phyloP scores from a whole-genome alignment of 331 rosid species.

The Quercus phellos region DNA sequence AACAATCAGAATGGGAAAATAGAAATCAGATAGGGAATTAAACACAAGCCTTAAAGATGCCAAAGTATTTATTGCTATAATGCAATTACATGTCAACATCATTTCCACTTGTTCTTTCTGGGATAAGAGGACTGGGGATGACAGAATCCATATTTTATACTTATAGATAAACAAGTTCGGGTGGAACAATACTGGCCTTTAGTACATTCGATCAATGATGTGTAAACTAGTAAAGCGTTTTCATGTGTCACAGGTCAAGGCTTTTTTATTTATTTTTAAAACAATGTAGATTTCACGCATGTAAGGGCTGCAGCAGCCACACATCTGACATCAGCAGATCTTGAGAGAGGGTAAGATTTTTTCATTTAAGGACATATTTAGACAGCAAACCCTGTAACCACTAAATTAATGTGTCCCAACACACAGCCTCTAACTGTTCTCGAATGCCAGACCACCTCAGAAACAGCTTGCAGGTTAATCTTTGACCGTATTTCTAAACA shows the following conservation, averaged over 20 bases:
- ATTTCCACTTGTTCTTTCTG: background rate
- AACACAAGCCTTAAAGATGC: background rate
- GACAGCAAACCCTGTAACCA: too few relatives aligned
- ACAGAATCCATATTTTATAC: too few relatives aligned
- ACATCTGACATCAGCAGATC: background rate
- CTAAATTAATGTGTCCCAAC: too few relatives aligned
- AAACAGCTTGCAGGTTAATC: too few relatives aligned
- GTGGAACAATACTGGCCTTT: too few relatives aligned
- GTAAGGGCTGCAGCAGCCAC: background rate
- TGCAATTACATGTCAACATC: background rate
- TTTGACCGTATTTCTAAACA: too few relatives aligned
- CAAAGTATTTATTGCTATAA: background rate
- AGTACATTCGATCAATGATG: background rate
- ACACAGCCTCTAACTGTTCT: too few relatives aligned
- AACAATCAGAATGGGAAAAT: background rate
- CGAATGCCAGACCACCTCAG: too few relatives aligned
- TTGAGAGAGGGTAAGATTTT: background rate
- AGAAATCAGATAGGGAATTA: background rate
- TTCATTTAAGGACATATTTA: too few relatives aligned
- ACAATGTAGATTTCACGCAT: background rate
- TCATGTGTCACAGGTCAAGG: background rate
- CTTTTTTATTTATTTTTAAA: background rate
- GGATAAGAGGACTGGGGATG: too few relatives aligned
- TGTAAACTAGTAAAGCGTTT: background rate
- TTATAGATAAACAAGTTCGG: too few relatives aligned